A percentile compares a stretch with the other conserved stretches of the same genome.
These are phyloP conservation scores for Triticum timopheevii DNA, from an alignment of 176 grass and related monocot species.

Conservation along the genomic window DNA sequence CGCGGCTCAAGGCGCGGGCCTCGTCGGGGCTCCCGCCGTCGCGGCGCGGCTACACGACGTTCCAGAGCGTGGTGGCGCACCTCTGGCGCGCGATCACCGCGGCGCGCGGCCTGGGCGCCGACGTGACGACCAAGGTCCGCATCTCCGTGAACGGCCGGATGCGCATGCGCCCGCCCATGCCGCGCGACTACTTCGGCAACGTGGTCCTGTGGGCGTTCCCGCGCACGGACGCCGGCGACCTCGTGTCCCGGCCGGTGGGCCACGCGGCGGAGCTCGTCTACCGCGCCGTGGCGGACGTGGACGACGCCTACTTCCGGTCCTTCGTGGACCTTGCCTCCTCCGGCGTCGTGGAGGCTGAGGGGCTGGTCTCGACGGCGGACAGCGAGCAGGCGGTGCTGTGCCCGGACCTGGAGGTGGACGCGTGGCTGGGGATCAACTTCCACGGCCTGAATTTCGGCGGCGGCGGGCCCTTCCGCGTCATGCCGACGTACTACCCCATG, in stretches of 20 bases:
- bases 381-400: no score
- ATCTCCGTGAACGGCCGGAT: constrained; percentile 42
- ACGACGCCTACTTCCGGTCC: constrained; percentile 34
- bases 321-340: neutral
- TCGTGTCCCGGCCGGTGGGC: neutral
- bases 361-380: no score
- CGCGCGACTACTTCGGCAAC: constrained; percentile 46
- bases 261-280: constrained; percentile 17
- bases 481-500: no score
- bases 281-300: neutral
- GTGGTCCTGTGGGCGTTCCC: constrained; percentile 48
- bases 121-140: constrained; percentile 16
- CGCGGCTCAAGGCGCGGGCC: constrained; percentile 42
- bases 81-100: constrained; percentile 53
- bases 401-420: no score
- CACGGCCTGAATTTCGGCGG: no score
- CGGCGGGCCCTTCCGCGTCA: no score
- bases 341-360: no score
- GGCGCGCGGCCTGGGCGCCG: constrained; percentile 1
- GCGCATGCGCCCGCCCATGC: constrained; percentile 26
- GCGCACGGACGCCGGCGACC: neutral
- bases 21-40: constrained; percentile 14
- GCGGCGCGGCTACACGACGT: constrained; percentile 47
- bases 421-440: no score
- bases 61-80: constrained; percentile 51